Evolutionary conservation across 148 eudicot genomes (phyloP).

Genomic region (Dianthus caryophyllus): DNA sequence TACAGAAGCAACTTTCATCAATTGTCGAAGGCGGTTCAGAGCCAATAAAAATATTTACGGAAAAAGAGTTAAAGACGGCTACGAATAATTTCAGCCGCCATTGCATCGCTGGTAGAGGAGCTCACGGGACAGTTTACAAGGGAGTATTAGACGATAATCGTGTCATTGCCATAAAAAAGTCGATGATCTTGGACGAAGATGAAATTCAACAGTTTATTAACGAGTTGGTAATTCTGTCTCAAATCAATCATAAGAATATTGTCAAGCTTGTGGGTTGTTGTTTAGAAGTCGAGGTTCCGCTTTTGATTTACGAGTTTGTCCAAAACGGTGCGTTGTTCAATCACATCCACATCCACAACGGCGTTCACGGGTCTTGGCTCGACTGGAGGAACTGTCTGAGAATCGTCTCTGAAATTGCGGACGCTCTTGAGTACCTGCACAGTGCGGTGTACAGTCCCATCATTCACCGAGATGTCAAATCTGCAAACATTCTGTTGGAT

Average conservation of each 20-base stretch:
- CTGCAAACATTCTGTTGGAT: not conserved
- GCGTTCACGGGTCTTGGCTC: not conserved
- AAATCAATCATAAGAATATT: not conserved
- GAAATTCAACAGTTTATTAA: not conserved
- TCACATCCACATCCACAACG: not conserved
- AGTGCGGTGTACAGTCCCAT: not conserved
- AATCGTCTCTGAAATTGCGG: not conserved
- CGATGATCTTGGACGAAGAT: not conserved
- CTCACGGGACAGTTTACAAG: not conserved
- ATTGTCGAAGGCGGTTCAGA: not conserved
- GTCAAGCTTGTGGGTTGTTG: not conserved
- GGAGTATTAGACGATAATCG: not conserved
- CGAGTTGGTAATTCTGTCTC: not conserved
- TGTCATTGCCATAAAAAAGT: not conserved
- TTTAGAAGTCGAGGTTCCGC: not conserved
- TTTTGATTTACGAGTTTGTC: not conserved
- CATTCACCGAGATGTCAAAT: not conserved
- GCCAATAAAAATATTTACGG: not conserved
- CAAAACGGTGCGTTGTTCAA: not conserved
- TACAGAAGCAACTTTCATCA: not conserved
- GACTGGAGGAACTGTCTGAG: not conserved
- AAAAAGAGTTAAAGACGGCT: not conserved
- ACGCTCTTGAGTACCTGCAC: not conserved
- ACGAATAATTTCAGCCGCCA: not conserved
- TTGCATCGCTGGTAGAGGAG: not conserved